phyloP scores from a whole-genome alignment of 306 rosid species.

The Prunus padus region DNA sequence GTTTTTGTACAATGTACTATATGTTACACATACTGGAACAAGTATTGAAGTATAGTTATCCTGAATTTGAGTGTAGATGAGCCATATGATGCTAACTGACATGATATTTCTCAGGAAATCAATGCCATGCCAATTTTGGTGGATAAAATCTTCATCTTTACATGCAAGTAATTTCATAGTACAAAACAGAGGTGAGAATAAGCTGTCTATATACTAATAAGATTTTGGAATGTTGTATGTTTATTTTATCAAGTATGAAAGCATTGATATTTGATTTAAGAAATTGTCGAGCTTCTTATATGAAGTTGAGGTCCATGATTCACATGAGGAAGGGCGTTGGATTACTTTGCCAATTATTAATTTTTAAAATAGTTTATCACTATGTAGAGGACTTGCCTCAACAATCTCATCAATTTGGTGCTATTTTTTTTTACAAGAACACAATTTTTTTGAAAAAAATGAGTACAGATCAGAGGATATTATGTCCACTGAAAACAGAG shows the following conservation, averaged over 20 bases:
- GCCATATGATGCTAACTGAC: conserved; percentile 17
- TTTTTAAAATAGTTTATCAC: no score
- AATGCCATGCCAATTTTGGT: conserved; percentile 34
- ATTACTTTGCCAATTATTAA: neutral
- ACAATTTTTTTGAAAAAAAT: no score
- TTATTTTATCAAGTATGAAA: neutral
- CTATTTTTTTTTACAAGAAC: no score
- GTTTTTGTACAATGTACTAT: neutral
- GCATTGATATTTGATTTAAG: neutral
- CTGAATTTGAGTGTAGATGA: neutral
- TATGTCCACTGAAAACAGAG: no score
- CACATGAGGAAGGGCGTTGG: neutral
- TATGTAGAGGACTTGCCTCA: no score
- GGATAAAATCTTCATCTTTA: conserved; percentile 46
- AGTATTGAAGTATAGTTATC: neutral
- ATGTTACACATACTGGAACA: neutral
- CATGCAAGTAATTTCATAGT: conserved; percentile 22
- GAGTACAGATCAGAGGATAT: no score
- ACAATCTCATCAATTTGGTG: no score
- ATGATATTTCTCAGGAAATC: conserved; percentile 49
- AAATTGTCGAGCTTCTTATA: neutral
- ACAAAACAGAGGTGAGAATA: conserved; percentile 44
- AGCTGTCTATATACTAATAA: neutral
- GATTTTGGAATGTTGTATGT: neutral
- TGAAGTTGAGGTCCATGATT: neutral